Evolutionary conservation across 164 flowering plant genomes (phyloP).

Genomic region (Cinnamomum micranthum): DNA sequence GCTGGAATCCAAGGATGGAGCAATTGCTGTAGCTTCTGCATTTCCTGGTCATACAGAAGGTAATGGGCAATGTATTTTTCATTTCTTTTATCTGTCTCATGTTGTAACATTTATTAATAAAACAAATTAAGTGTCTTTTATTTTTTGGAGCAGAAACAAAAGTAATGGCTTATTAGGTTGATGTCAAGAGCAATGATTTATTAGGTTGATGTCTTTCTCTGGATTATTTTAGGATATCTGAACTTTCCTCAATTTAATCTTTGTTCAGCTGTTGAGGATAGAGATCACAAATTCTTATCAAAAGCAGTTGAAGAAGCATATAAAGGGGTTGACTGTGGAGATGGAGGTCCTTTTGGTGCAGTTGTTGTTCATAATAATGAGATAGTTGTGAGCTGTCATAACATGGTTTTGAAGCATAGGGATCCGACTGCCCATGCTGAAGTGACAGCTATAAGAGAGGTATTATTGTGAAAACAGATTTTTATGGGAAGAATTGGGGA

Average conservation of each 20-base stretch:
- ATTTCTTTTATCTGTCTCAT: no score
- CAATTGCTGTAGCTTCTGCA: slow-evolving; percentile 82
- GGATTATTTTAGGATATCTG: no score
- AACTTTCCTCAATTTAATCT: background rate
- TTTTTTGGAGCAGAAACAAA: no score
- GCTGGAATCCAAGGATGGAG: slow-evolving; percentile 77
- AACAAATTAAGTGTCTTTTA: no score
- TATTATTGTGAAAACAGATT: slow-evolving; percentile 17
- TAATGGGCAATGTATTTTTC: slow-evolving; percentile 16
- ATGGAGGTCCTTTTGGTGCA: slow-evolving; percentile 99
- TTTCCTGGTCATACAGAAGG: slow-evolving; percentile 89
- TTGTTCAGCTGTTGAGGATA: slow-evolving; percentile 71
- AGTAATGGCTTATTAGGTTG: no score
- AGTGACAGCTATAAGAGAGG: slow-evolving; percentile 97
- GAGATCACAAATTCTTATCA: slow-evolving; percentile 81
- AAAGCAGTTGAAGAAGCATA: slow-evolving; percentile 94
- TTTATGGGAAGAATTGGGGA: no score
- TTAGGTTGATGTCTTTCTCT: no score
- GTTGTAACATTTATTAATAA: no score
- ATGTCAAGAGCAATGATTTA: no score
- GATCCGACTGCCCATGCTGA: slow-evolving; percentile 99
- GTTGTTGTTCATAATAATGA: slow-evolving; percentile 82
- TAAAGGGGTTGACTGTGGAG: slow-evolving; percentile 83
- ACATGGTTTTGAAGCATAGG: slow-evolving; percentile 77
- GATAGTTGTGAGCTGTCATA: slow-evolving; percentile 89